phyloP scores from a whole-genome alignment of 179 eudicot species.

The Monotropa hypopitys region DNA sequence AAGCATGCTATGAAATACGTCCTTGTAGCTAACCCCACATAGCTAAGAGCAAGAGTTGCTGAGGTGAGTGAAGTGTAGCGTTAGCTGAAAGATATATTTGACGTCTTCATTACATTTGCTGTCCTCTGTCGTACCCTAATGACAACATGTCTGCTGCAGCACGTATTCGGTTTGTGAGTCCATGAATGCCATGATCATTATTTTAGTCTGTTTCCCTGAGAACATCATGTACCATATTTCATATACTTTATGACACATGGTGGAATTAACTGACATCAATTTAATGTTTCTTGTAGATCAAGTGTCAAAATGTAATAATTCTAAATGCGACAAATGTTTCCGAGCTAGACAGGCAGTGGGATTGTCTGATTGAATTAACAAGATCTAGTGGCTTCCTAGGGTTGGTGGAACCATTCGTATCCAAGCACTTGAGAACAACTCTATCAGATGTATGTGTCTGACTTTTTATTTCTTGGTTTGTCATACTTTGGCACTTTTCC shows the following conservation, averaged over 20 bases:
- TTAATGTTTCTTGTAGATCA: slow-evolving; percentile 43
- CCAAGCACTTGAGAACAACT: slow-evolving; percentile 44
- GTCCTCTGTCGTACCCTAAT: not conserved
- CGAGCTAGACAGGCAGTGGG: slow-evolving; percentile 75
- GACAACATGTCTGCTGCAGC: not conserved
- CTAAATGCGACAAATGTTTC: slow-evolving; percentile 60
- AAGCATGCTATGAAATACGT: not conserved
- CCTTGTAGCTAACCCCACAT: not conserved
- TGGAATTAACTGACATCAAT: not conserved
- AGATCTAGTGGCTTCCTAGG: slow-evolving; percentile 30
- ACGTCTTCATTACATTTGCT: not conserved
- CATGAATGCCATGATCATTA: not conserved
- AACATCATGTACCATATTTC: not conserved
- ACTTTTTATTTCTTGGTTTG: not conserved
- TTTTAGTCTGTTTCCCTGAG: not conserved
- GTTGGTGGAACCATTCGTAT: slow-evolving; percentile 47
- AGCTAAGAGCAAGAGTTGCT: not conserved
- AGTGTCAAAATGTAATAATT: slow-evolving; percentile 67
- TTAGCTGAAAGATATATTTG: not conserved
- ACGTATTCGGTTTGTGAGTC: not conserved
- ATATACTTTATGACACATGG: not conserved
- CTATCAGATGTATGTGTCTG: slow-evolving; percentile 59
- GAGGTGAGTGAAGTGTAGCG: not conserved
- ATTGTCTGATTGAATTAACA: slow-evolving; percentile 53
- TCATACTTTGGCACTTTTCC: not conserved